Evolutionary conservation across 139 green algal genomes (phyloP), one percentile per base, ranked within the genome.

Genomic region (Chlamydomonas sp.): DNA sequence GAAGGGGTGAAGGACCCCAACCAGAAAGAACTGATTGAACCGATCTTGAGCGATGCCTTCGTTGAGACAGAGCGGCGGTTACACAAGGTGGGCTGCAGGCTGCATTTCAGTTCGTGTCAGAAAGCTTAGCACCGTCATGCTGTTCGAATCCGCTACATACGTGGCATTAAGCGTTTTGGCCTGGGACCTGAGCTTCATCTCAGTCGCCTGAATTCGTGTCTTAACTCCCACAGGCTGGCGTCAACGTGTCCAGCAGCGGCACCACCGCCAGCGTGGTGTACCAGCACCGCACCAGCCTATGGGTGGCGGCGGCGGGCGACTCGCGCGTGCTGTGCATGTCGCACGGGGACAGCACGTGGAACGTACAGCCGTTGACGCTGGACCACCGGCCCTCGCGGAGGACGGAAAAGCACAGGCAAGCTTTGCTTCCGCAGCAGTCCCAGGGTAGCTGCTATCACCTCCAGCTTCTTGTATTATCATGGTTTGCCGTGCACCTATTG

Each of bases 221-320:
- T n/a, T n/a, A n/a, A n/a, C n/a, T n/a, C n/a, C n/a, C n/a, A n/a
- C 88, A 92, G 91, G 85, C 79, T 10, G 91, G 91, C n/a, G 79
- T 93, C 18, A 91, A 93, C 59, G 75, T 94, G 5, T 89, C 88
- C 20, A 92, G 84, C 89, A 94, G 91, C 77, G 91, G 91, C 77
- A 94, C 91, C 20, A 94, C 91, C 14, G 91, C 89, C 7, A 88
- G 76, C 66, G 89, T 94, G 31, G 89, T 90, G 14, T 91, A 87
- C 68, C 87, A 91, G 88, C 83, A 80, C 17, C 83, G 77, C 16
- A 80, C 80, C 67, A 77, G 76, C 74, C 59, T 94, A 49, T 93
- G 89, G 91, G 80, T 91, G 61, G 91, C 87, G 14, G 77, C 91
- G 7, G 91, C 85, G 31, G 91, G 91, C 15, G 91, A 94, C 78